Evolutionary conservation across 495 filamentous ascomycete genomes (phyloP), one percentile per base, ranked within the genome.

Genomic region (Penicillium maclennaniae): DNA sequence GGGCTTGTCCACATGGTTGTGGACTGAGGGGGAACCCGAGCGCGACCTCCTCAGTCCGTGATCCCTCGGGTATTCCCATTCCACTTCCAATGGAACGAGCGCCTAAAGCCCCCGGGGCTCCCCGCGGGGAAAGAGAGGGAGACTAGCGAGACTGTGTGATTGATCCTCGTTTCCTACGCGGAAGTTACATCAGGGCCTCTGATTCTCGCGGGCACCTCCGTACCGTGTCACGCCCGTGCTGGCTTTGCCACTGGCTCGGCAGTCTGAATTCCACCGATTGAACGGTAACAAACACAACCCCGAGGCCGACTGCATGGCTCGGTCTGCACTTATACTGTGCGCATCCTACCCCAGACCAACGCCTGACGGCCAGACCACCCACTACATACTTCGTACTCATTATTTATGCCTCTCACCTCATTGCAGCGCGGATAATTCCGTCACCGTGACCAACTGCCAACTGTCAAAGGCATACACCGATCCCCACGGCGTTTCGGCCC

Each of bases 401-500:
- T 23, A 2, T 5, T 23, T 23, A 5, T 23, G 23, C 23, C 5
- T 23, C 23, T 2, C 23, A 23, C 23, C 23, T 23, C 23, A 23
- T 23, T 23, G 2, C 23, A 23, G 5, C 23, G 5, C 23, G 23
- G 5, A 23, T 23, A 5, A 23, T 23, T 23, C 23, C 23, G 5
- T 5, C 2, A 2, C 23, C 2, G 23, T 23, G 2, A 5, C 2
- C 23, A 23, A 12, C 3, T 36, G 10, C 26, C 43, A 47, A 31
- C 37, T 41, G 54, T 42, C 38, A 55, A 56, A 56, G 52, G 50
- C 55, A 52, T 59, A 62, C 55, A 51, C 61, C 61, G 61, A 65
- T 43, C 49, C 43, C 48, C 47, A 43, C 52, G 39, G 45, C 43
- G 20, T 43, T 46, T 65, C 62, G 62, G 62, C 59, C 50, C 62